Percentiles rank a stretch among this genome's conserved stretches.
Evolutionary conservation across 225 moss, liverwort and hornwort species (phyloP).

Genomic region (Ulota crispa): DNA sequence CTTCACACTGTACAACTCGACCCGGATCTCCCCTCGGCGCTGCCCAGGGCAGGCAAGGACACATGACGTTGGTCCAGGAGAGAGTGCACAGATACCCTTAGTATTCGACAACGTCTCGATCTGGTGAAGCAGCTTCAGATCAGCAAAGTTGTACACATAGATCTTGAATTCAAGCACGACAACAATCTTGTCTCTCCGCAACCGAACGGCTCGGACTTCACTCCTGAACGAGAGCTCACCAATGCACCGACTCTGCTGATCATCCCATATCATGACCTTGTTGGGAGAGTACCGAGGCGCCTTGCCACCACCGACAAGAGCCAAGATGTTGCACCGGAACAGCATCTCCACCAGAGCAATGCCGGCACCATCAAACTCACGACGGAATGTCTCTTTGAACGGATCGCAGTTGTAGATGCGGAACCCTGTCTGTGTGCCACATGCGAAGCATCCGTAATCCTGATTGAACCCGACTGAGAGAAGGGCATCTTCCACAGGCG

Average conservation of each 20-base stretch:
- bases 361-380: conserved; percentile 59
- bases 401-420: conserved; percentile 72
- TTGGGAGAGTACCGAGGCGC: conserved; percentile 69
- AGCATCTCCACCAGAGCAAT: conserved; percentile 70
- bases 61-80: conserved; percentile 60
- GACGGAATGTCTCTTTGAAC: conserved; percentile 64
- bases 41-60: conserved; percentile 82
- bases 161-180: conserved; percentile 83
- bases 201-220: conserved; percentile 71
- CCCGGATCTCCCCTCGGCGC: conserved; percentile 70
- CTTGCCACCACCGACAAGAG: conserved; percentile 80
- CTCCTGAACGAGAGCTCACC: conserved; percentile 81
- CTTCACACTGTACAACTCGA: conserved; percentile 73
- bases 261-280: conserved; percentile 92
- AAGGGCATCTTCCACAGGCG: conserved; percentile 37
- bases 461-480: conserved; percentile 65
- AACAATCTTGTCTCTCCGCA: conserved; percentile 71
- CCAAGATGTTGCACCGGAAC: conserved; percentile 76
- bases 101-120: conserved; percentile 77
- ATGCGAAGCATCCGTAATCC: conserved; percentile 72
- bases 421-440: conserved; percentile 66
- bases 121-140: conserved; percentile 72
- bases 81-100: conserved; percentile 70
- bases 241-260: conserved; percentile 73
- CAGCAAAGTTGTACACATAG: conserved; percentile 77